A percentile compares a stretch with the other conserved stretches of the same genome.
phyloP scores from a whole-genome alignment of 2,329 filamentous ascomycete species.

The Exophiala viscosa region DNA sequence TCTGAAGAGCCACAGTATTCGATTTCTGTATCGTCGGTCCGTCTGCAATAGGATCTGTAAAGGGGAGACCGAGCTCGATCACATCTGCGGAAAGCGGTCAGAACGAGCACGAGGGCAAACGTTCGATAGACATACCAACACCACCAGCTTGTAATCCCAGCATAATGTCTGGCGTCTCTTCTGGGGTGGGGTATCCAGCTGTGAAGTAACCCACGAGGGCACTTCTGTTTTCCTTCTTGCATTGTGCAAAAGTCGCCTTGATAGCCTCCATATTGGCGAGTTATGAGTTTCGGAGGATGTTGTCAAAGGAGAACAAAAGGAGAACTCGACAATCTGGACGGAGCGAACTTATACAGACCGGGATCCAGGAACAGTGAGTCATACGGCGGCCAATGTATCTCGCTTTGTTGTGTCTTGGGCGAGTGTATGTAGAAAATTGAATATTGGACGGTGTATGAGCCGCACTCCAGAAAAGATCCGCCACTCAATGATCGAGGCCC shows the following conservation, averaged over 20 bases:
- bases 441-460: no score
- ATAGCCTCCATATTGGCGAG: conserved; percentile 49
- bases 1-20: conserved; percentile 83
- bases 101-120: not conserved
- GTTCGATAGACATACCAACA: conserved; percentile 59
- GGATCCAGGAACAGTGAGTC: no score
- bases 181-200: conserved; percentile 80
- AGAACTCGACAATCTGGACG: not conserved
- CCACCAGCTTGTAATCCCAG: conserved; percentile 90
- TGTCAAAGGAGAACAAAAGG: conserved; percentile 1
- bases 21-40: conserved; percentile 94
- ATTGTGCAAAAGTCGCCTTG: conserved; percentile 55
- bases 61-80: conserved; percentile 92
- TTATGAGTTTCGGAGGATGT: not conserved
- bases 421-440: no score
- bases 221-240: conserved; percentile 59
- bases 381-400: no score
- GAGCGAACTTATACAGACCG: not conserved
- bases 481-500: no score
- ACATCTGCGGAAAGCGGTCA: conserved; percentile 59
- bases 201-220: conserved; percentile 96
- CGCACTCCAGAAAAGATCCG: no score
- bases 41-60: conserved; percentile 97
- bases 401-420: no score
- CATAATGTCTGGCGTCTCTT: conserved; percentile 77